phyloP scores from a whole-genome alignment of 768 basidiomycete genomes.

The Leccinum olivaceopallidum region DNA sequence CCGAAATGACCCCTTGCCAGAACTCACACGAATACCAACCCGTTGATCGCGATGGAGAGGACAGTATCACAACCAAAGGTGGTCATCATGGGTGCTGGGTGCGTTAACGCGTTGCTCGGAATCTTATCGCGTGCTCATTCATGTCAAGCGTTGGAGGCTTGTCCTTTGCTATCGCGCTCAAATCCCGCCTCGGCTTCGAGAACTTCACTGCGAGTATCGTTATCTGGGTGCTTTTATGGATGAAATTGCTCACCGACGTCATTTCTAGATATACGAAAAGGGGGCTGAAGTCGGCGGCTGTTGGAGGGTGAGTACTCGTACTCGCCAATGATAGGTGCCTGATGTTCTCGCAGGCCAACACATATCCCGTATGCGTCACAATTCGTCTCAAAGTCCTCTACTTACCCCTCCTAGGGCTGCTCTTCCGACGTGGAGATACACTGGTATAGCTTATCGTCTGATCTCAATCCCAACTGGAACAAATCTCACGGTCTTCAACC shows the following conservation, averaged over 20 bases:
- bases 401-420: constrained; percentile 37
- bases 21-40: not conserved
- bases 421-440: constrained; percentile 44
- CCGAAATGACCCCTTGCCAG: not conserved
- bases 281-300: constrained; percentile 47
- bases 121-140: not conserved
- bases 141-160: constrained; percentile 41
- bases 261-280: constrained; percentile 44
- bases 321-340: not conserved
- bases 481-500: constrained; percentile 41
- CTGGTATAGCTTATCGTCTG: constrained; percentile 50
- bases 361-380: constrained; percentile 23
- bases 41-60: not conserved
- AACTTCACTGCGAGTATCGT: constrained; percentile 41
- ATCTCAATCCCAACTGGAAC: constrained; percentile 47
- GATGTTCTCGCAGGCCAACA: constrained; percentile 29
- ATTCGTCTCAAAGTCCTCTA: not conserved
- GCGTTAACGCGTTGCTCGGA: constrained; percentile 1
- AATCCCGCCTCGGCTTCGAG: constrained; percentile 35
- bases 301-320: constrained; percentile 45
- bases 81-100: constrained; percentile 26
- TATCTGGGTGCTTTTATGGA: too few species aligned
- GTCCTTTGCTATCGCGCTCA: constrained; percentile 43
- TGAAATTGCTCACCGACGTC: not conserved
- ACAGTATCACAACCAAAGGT: constrained; percentile 12